Evolutionary conservation across 2,329 filamentous ascomycete species (phyloP).

Genomic region (Gremmenia infestans): DNA sequence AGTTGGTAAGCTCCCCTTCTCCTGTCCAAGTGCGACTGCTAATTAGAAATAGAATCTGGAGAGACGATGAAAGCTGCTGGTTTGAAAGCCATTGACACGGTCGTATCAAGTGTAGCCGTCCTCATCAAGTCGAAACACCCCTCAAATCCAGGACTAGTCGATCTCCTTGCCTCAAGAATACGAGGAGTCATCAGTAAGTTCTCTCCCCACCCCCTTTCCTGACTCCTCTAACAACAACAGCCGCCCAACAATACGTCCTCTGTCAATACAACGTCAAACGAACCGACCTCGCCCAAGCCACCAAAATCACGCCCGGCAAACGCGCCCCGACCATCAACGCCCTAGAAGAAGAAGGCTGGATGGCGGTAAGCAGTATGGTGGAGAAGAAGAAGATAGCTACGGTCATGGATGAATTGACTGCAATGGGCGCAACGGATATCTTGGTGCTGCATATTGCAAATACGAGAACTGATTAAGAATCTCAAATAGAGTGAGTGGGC

Average conservation of each 20-base stretch:
- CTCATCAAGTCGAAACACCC: slow-evolving; percentile 87
- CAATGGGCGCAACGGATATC: slow-evolving; percentile 31
- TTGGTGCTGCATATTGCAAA: slow-evolving; percentile 32
- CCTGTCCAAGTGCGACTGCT: neutral
- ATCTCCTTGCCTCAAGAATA: slow-evolving; percentile 82
- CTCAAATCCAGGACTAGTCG: slow-evolving; percentile 73
- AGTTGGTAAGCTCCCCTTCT: slow-evolving; percentile 61
- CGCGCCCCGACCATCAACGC: slow-evolving; percentile 88
- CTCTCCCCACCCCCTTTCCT: neutral
- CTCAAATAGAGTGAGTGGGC: too few species aligned
- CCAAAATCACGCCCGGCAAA: slow-evolving; percentile 84
- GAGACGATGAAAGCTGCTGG: slow-evolving; percentile 98
- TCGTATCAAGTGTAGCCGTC: slow-evolving; percentile 81
- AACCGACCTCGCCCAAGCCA: slow-evolving; percentile 58
- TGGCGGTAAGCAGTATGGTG: slow-evolving; percentile 88
- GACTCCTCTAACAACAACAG: slow-evolving; percentile 32
- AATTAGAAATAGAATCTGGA: slow-evolving; percentile 69
- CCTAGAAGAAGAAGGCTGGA: slow-evolving; percentile 85
- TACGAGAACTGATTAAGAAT: slow-evolving; percentile 24
- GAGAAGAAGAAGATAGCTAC: slow-evolving; percentile 33
- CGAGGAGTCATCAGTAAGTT: slow-evolving; percentile 78
- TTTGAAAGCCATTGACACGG: slow-evolving; percentile 88
- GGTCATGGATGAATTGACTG: slow-evolving; percentile 32
- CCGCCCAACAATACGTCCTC: slow-evolving; percentile 86
- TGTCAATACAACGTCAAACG: slow-evolving; percentile 95